Evolutionary conservation across 352 stramenopile species (phyloP).

Genomic region (Globisporangium solare): DNA sequence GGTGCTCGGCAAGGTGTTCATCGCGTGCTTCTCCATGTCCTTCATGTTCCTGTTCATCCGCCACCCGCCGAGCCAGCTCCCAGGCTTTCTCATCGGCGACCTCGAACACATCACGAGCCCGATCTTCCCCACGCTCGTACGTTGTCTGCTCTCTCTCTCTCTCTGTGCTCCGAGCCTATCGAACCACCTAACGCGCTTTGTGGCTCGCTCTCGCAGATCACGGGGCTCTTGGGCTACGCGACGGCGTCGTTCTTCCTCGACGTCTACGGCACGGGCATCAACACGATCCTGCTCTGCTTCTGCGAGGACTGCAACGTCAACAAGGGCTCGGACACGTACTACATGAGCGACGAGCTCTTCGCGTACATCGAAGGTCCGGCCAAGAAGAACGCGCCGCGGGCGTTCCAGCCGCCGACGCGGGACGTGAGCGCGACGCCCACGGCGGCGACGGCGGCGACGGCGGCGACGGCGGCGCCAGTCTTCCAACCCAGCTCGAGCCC

Average conservation of each 20-base stretch:
- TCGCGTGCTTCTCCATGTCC: constrained; percentile 67
- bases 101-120: constrained; percentile 57
- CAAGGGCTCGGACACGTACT: constrained; percentile 70
- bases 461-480: constrained; percentile 27
- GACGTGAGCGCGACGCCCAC: constrained; percentile 19
- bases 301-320: constrained; percentile 84
- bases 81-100: constrained; percentile 75
- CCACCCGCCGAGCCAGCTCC: constrained; percentile 42
- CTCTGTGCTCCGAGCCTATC: too few species aligned
- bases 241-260: constrained; percentile 76
- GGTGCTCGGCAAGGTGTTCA: constrained; percentile 85
- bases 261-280: constrained; percentile 78
- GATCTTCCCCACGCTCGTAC: constrained; percentile 74
- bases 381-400: constrained; percentile 72
- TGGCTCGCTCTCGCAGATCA: constrained; percentile 24
- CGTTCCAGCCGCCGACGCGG: constrained; percentile 32
- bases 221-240: constrained; percentile 62
- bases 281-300: constrained; percentile 86
- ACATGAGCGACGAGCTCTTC: constrained; percentile 81
- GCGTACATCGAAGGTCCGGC: constrained; percentile 73
- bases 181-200: too few species aligned
- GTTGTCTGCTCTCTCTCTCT: too few species aligned
- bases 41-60: constrained; percentile 83
- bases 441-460: constrained; percentile 16
- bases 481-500: constrained; percentile 11